Conservation (phyloP, 2,329 filamentous ascomycete genomes). For the Diaporthe batatas region DNA sequence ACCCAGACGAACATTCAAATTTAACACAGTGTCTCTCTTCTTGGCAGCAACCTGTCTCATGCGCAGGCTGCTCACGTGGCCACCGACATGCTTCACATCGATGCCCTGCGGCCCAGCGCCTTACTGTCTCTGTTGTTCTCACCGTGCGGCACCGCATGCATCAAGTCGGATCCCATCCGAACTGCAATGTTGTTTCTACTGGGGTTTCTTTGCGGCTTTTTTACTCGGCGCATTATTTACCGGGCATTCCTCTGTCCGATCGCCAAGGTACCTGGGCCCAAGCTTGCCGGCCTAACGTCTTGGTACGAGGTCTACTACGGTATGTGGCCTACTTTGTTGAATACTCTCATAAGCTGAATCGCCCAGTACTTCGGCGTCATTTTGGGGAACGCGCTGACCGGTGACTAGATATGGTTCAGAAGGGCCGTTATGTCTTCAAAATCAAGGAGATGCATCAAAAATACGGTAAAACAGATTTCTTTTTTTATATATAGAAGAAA, state of each 20-base stretch:
- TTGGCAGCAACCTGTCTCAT: too few relatives aligned
- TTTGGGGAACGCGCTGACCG: background rate
- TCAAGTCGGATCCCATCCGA: too few relatives aligned
- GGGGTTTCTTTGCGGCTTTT: background rate
- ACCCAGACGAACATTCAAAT: too few relatives aligned
- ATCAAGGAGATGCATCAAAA: background rate
- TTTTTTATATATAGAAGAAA: too few relatives aligned
- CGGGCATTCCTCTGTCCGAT: background rate
- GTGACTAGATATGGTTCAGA: background rate
- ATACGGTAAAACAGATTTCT: background rate
- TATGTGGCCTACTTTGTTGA: background rate
- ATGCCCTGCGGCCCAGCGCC: too few relatives aligned
- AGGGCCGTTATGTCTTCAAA: background rate
- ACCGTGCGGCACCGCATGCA: too few relatives aligned
- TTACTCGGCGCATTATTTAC: background rate
- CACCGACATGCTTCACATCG: too few relatives aligned
- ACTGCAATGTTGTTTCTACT: background rate
- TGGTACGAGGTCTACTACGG: background rate
- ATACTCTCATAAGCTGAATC: rapidly evolving
- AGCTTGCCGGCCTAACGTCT: background rate
- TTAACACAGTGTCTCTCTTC: too few relatives aligned
- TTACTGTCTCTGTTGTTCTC: too few relatives aligned
- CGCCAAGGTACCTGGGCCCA: background rate
- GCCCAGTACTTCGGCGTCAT: too few relatives aligned
- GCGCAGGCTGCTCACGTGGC: too few relatives aligned